Evolutionary conservation across 2,329 filamentous ascomycete species (phyloP), one percentile per base, ranked within the genome.

Genomic region (Fusarium proliferatum): DNA sequence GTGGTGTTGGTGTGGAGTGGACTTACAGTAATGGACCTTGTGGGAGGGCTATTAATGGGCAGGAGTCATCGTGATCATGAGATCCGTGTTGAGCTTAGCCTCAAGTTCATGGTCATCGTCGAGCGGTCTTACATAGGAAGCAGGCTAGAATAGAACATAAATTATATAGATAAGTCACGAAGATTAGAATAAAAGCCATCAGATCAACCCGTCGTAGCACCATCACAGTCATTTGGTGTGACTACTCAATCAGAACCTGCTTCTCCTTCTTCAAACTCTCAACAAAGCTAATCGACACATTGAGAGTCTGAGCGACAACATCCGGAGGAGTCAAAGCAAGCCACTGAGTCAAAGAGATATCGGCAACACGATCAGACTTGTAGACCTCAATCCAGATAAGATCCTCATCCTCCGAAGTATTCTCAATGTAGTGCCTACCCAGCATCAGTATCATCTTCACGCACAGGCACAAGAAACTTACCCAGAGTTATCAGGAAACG

Each of bases 361-460:
- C 91, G 2, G 88, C 89, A 3, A 93, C 90, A 5, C 88, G 86
- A 69, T 93, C 90, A 46, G 87, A 88, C 82, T 91, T 92, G 84
- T 92, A 93, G 23, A 93, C 87, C 79, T 93, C 91, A 36, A 93
- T 88, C 88, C 89, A 93, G 9, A 91, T 85, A 7, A 93, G 83
- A 56, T 91, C 89, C 68, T 92, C 89, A 0, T 86, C 88, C 4
- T 89, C 83, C 0, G 89, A 91, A 0, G 87, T 90, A 78, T 93
- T 93, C 74, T 93, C 90, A 64, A 93, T 90, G 75, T 93, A 93
- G 75, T 93, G 91, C 0, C 90, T 83, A 39, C 5, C 4, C 13
- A 3, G 0, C 15, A 30, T 34, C 2, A 59, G 42, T 5, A 69
- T 48, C 73, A 34, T 6, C 7, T 33, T 52, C 15, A n/a, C 15